Evolutionary conservation across 2,329 filamentous ascomycete species (phyloP), one percentile per base, ranked within the genome.

Genomic region (Fusarium sp.): DNA sequence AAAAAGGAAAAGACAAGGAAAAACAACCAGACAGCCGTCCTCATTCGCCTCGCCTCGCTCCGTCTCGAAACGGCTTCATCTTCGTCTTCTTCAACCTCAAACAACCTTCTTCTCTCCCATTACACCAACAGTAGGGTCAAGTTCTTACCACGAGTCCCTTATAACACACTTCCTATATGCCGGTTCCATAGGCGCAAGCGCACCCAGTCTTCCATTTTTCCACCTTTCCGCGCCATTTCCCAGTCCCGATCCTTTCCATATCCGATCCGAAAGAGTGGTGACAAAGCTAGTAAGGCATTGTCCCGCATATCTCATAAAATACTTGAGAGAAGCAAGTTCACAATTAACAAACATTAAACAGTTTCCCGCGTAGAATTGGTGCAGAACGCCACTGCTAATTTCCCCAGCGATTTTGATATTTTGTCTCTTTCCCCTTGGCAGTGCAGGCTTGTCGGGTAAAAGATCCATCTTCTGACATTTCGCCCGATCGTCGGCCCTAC

Each of bases 291-390:
- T 55, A 28, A 59, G 38, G 42, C 24, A 54, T 44, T 55, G 53
- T 53, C 66, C 57, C 48, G 60, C 65, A 64, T 68, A 26, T 66
- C 60, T 69, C 59, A 46, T 69, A 58, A 52, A 58, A 60, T 37
- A 49, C 43, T 57, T 52, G 18, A n/a, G 43, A 70, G 50, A 65
- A 61, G 57, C 42, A 62, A 55, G 21, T 49, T 31, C 46, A 41
- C 42, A 59, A 44, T 39, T 43, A 52, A 48, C 63, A 63, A 70
- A 58, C 49, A 74, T 74, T 74, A 74, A 74, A 73, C 69, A 71
- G 66, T 48, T 58, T 64, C 66, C 72, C 62, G 48, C 46, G 46
- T 70, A 60, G 65, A 62, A 53, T 42, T 54, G 56, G 39, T 60
- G 57, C 55, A 66, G 39, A 58, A 66, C 64, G 68, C 70, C 70